phyloP scores from a whole-genome alignment of 495 filamentous ascomycete species.

The Niebla homalea region DNA sequence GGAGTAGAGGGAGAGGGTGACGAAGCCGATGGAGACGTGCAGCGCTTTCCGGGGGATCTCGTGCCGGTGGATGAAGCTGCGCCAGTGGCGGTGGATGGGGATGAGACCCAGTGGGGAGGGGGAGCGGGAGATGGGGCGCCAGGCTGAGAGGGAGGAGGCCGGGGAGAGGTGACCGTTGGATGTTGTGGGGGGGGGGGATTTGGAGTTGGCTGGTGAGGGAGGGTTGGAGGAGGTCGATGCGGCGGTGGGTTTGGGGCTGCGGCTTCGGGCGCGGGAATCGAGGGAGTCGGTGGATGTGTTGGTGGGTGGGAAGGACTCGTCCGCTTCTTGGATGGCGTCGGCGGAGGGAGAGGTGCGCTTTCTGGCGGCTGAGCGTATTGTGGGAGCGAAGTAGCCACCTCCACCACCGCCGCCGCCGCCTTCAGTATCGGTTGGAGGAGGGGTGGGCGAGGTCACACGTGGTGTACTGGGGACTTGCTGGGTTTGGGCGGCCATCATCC shows the following conservation, averaged over 20 bases:
- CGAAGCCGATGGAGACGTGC: constrained; percentile 89
- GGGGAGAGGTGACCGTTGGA: constrained; percentile 64
- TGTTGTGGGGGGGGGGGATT: constrained; percentile 21
- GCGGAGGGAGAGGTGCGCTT: constrained; percentile 26
- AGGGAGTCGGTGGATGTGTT: constrained; percentile 28
- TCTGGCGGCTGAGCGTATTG: constrained; percentile 49
- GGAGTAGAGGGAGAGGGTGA: constrained; percentile 71
- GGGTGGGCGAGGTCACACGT: constrained; percentile 58
- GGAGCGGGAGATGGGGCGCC: constrained; percentile 72
- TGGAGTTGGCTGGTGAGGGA: constrained; percentile 18
- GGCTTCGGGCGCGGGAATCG: constrained; percentile 29
- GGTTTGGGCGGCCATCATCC: constrained; percentile 31
- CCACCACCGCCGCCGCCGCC: constrained; percentile 27
- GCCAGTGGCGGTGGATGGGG: constrained; percentile 61
- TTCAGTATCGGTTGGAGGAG: constrained; percentile 45
- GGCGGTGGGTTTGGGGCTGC: constrained; percentile 24
- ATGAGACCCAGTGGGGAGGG: constrained; percentile 90
- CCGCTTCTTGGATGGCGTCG: constrained; percentile 28
- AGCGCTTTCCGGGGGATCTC: constrained; percentile 35
- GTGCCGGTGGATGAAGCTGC: constrained; percentile 38
- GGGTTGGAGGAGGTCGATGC: constrained; percentile 23
- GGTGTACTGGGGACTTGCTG: constrained; percentile 47
- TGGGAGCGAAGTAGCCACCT: constrained; percentile 46
- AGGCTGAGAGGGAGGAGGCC: constrained; percentile 42
- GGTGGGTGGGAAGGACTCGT: constrained; percentile 18